These are phyloP conservation scores for Phytophthora ramorum DNA, from an alignment of 352 stramenopile genomes.

Conservation along the genomic window DNA sequence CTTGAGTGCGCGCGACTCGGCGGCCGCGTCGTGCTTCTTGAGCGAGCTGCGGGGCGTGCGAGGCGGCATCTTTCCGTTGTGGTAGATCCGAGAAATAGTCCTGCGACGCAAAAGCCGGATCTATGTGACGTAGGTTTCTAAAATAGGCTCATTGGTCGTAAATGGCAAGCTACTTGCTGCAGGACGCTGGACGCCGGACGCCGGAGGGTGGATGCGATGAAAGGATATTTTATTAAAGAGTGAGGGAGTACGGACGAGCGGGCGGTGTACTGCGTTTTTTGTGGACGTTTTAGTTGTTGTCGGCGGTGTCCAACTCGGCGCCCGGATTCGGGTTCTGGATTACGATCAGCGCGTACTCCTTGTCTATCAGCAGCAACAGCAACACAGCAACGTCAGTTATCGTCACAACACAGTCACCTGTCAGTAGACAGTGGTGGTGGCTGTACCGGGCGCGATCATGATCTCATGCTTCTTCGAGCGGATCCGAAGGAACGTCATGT, in stretches of 20 bases:
- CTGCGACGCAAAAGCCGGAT: not conserved
- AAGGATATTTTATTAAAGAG: not conserved
- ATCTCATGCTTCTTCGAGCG: conserved; percentile 95
- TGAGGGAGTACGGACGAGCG: not conserved
- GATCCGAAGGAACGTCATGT: conserved; percentile 94
- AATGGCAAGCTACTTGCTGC: no score
- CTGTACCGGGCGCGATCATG: conserved; percentile 86
- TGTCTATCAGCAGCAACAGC: conserved; percentile 55
- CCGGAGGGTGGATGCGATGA: no score
- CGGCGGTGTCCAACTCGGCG: conserved; percentile 42
- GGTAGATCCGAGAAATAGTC: not conserved
- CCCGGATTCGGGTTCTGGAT: conserved; percentile 91
- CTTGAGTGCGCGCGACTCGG: conserved; percentile 69
- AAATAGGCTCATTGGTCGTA: not conserved
- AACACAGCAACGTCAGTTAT: conserved; percentile 11
- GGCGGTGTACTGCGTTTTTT: no score
- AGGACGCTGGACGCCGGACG: no score
- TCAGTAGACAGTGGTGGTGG: not conserved
- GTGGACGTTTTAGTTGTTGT: conserved; percentile 15
- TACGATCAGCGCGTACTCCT: conserved; percentile 95
- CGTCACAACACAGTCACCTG: not conserved
- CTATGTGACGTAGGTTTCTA: not conserved
- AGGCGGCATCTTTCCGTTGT: no score
- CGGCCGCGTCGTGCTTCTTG: conserved; percentile 77
- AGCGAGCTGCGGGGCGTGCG: conserved; percentile 71